phyloP scores from a whole-genome alignment of 2,329 filamentous ascomycete genomes.

The Bimuria novae-zelandiae region DNA sequence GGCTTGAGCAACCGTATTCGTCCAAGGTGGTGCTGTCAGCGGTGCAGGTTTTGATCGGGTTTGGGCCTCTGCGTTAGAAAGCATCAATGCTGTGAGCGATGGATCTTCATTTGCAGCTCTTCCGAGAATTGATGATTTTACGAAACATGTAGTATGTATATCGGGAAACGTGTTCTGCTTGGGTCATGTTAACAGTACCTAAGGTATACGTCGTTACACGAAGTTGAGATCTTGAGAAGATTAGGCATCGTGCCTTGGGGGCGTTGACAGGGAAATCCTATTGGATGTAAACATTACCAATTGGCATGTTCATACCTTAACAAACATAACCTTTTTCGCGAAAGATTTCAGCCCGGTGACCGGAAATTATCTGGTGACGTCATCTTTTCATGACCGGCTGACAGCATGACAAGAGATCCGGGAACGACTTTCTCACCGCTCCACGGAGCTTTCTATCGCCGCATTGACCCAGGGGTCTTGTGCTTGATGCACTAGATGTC shows the following conservation, averaged over 20 bases:
- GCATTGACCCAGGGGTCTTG: too few relatives aligned
- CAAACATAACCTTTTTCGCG: too few relatives aligned
- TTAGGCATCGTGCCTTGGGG: neutral
- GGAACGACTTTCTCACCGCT: neutral
- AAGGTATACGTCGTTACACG: neutral
- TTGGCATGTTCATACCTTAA: too few relatives aligned
- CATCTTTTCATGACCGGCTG: slow-evolving; percentile 4
- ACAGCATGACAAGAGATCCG: slow-evolving; percentile 1
- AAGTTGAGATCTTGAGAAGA: neutral
- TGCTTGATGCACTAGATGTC: too few relatives aligned
- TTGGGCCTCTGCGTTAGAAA: slow-evolving; percentile 2
- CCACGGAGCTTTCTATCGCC: too few relatives aligned
- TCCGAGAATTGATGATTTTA: neutral
- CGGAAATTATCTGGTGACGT: too few relatives aligned
- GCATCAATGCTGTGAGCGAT: neutral
- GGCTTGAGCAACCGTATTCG: slow-evolving; percentile 10
- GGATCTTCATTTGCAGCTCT: neutral
- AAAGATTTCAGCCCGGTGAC: too few relatives aligned
- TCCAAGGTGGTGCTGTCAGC: slow-evolving; percentile 11
- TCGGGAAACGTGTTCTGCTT: neutral
- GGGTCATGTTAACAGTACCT: neutral
- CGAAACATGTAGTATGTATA: slow-evolving; percentile 1
- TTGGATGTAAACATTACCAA: neutral
- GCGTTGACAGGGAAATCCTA: neutral
- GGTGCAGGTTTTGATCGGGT: slow-evolving; percentile 9